phyloP scores from a whole-genome alignment of 805 yeast species.

The Torulaspora quercuum region DNA sequence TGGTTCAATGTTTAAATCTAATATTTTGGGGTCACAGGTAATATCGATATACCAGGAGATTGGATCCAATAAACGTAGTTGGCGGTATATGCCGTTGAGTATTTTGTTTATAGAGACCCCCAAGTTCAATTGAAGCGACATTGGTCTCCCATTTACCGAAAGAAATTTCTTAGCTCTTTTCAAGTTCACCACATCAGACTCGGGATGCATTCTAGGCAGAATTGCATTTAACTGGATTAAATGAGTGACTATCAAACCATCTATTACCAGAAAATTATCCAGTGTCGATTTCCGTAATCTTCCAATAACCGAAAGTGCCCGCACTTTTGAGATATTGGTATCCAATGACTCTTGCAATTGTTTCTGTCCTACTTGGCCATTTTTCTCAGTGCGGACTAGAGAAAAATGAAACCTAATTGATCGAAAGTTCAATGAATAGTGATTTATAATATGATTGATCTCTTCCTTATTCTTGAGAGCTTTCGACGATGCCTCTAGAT shows the following conservation, averaged over 20 bases:
- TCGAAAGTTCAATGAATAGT: slow-evolving; percentile 36
- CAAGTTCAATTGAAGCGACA: slow-evolving; percentile 31
- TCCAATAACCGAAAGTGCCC: slow-evolving; percentile 16
- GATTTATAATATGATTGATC: slow-evolving; percentile 26
- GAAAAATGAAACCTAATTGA: slow-evolving; percentile 34
- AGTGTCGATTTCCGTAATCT: slow-evolving; percentile 12
- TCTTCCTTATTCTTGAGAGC: slow-evolving; percentile 26
- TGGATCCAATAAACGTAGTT: slow-evolving; percentile 31
- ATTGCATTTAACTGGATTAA: slow-evolving; percentile 19
- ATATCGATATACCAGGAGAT: slow-evolving; percentile 38
- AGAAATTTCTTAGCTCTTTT: slow-evolving; percentile 31
- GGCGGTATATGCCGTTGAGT: slow-evolving; percentile 28
- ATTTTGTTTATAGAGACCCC: slow-evolving; percentile 33
- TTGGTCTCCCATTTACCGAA: slow-evolving; percentile 37
- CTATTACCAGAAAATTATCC: slow-evolving; percentile 19
- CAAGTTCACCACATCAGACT: slow-evolving; percentile 22
- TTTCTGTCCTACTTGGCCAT: slow-evolving; percentile 17
- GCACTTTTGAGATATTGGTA: slow-evolving; percentile 16
- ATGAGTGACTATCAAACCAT: slow-evolving; percentile 11
- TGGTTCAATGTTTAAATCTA: slow-evolving; percentile 46
- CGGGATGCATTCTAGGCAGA: slow-evolving; percentile 38
- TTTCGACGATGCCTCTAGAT: slow-evolving; percentile 31
- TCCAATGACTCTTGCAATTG: slow-evolving; percentile 19
- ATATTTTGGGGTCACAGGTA: slow-evolving; percentile 15
- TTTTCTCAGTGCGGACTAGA: slow-evolving; percentile 21